Percentiles rank a stretch among this genome's conserved stretches.
Conservation (phyloP, 225 moss, liverwort and hornwort species). For the Sphagnum tenellum region DNA sequence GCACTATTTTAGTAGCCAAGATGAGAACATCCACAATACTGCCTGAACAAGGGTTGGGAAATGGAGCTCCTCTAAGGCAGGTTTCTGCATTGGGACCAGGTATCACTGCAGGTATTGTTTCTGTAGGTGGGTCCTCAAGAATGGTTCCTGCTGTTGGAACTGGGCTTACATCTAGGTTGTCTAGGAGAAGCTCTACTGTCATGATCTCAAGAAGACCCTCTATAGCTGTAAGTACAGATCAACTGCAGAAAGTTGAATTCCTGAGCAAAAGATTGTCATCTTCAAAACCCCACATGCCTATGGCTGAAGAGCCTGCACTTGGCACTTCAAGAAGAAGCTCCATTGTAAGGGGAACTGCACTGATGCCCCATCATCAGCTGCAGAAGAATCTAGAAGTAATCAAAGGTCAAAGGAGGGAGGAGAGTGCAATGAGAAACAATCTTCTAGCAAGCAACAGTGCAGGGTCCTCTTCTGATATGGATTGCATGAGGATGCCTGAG, state of each 20-base stretch:
- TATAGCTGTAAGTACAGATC: background rate
- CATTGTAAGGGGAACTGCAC: background rate
- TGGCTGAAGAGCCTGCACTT: background rate
- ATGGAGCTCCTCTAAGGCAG: too few species aligned
- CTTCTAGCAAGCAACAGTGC: constrained; percentile 6
- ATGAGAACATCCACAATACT: too few species aligned
- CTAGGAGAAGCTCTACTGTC: constrained; percentile 9
- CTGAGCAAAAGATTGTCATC: background rate
- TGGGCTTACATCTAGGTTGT: background rate
- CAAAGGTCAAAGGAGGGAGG: constrained; percentile 18
- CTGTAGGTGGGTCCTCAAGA: too few species aligned
- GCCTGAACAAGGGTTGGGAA: too few species aligned
- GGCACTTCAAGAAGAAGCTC: constrained; percentile 5
- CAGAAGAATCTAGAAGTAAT: constrained; percentile 19
- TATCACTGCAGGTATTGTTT: too few species aligned
- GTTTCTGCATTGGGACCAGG: too few species aligned
- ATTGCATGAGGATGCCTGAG: too few species aligned
- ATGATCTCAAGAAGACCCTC: background rate
- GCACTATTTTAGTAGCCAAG: background rate
- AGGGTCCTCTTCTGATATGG: too few species aligned
- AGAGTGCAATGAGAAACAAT: constrained; percentile 4
- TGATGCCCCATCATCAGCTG: constrained; percentile 8
- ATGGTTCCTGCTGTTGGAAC: too few species aligned
- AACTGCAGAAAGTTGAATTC: constrained; percentile 7
- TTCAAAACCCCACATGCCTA: background rate